Conservation (phyloP, 495 filamentous ascomycete genomes). For the Cenococcum geophilum region DNA sequence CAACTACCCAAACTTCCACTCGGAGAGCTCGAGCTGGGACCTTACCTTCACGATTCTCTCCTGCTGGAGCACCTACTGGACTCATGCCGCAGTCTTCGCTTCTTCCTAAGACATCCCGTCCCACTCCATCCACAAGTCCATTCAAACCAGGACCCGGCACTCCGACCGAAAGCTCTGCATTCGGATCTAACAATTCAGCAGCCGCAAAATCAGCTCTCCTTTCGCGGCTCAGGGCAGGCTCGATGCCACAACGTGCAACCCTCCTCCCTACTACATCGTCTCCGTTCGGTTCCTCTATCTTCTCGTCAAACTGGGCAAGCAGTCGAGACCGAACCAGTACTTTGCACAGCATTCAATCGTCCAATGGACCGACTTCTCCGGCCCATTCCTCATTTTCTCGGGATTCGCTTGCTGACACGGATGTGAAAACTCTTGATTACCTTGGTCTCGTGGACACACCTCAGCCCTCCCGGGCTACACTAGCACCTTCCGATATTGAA, state of each 20-base stretch:
- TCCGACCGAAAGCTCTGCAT: constrained; percentile 49
- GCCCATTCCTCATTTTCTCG: constrained; percentile 83
- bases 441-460: constrained; percentile 92
- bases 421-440: constrained; percentile 93
- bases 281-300: constrained; percentile 84
- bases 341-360: constrained; percentile 76
- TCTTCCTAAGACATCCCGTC: constrained; percentile 74
- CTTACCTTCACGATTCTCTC: constrained; percentile 88
- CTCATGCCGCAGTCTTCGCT: constrained; percentile 56
- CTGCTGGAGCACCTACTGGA: constrained; percentile 41
- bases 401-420: constrained; percentile 78
- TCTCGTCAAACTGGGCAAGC: constrained; percentile 76
- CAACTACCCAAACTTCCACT: constrained; percentile 50
- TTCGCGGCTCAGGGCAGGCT: constrained; percentile 86
- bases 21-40: constrained; percentile 86
- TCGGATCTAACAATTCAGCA: constrained; percentile 37
- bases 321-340: constrained; percentile 75
- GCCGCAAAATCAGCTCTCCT: constrained; percentile 62
- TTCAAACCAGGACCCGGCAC: constrained; percentile 74
- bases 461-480: constrained; percentile 65
- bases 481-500: constrained; percentile 56
- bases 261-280: constrained; percentile 51
- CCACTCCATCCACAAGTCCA: constrained; percentile 85
- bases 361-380: constrained; percentile 84
- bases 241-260: constrained; percentile 82